A percentile compares a stretch with the other conserved stretches of the same genome.
phyloP scores from a whole-genome alignment of 768 basidiomycete species.

The Podaxis sp. region DNA sequence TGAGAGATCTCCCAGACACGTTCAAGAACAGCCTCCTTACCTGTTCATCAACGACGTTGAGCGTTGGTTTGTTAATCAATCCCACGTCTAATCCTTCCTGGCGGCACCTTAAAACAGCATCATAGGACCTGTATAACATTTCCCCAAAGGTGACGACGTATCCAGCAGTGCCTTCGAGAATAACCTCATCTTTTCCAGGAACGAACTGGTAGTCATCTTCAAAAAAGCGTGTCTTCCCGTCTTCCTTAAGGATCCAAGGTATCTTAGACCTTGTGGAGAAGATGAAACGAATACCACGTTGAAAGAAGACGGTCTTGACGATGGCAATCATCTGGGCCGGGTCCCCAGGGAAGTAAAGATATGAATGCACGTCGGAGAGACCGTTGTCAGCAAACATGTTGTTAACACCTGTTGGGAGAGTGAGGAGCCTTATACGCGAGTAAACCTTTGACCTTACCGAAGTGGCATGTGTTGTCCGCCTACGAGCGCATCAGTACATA shows the following conservation, averaged over 20 bases:
- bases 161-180: slow-evolving; percentile 74
- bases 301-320: slow-evolving; percentile 78
- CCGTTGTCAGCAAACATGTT: slow-evolving; percentile 89
- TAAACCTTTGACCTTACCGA: slow-evolving; percentile 24
- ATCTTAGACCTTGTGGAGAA: slow-evolving; percentile 91
- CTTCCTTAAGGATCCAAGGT: slow-evolving; percentile 79
- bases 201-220: slow-evolving; percentile 73
- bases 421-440: slow-evolving; percentile 16
- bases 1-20: background rate
- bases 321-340: slow-evolving; percentile 77
- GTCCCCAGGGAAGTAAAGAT: slow-evolving; percentile 89
- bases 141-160: slow-evolving; percentile 88
- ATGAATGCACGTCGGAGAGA: slow-evolving; percentile 74
- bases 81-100: slow-evolving; percentile 78
- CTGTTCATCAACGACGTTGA: slow-evolving; percentile 84
- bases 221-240: slow-evolving; percentile 66
- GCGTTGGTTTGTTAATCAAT: slow-evolving; percentile 81
- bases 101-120: slow-evolving; percentile 76
- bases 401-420: slow-evolving; percentile 70
- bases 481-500: slow-evolving; percentile 17
- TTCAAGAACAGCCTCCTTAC: slow-evolving; percentile 30
- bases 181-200: slow-evolving; percentile 83
- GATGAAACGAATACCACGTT: slow-evolving; percentile 79
- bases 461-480: slow-evolving; percentile 54
- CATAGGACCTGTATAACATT: slow-evolving; percentile 81